Conservation (phyloP, 2,329 filamentous ascomycete genomes). For the Aspergillus felis region DNA sequence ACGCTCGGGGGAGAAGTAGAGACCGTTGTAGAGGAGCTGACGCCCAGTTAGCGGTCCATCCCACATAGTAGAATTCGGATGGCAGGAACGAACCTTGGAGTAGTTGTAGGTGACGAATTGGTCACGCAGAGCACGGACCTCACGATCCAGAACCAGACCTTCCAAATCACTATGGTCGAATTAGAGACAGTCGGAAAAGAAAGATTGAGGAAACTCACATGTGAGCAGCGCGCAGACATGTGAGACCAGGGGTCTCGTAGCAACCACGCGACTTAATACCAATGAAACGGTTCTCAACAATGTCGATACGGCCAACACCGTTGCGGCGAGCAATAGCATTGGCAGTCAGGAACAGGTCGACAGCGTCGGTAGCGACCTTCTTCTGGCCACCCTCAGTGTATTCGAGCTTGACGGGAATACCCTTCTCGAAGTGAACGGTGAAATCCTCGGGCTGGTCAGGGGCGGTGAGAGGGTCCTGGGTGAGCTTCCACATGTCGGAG, state of each 20-base stretch:
- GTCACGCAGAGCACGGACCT: slow-evolving; percentile 66
- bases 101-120: slow-evolving; percentile 66
- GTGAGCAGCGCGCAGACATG: slow-evolving; percentile 31
- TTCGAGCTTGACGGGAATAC: slow-evolving; percentile 66
- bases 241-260: slow-evolving; percentile 57
- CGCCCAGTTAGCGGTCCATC: neutral
- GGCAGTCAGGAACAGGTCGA: slow-evolving; percentile 67
- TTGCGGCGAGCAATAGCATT: slow-evolving; percentile 69
- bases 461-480: slow-evolving; percentile 63
- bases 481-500: slow-evolving; percentile 72
- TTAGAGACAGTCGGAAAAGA: slow-evolving; percentile 2
- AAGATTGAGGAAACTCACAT: slow-evolving; percentile 24
- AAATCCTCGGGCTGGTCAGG: slow-evolving; percentile 69
- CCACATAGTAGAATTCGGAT: slow-evolving; percentile 45
- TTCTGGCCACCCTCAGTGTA: slow-evolving; percentile 45
- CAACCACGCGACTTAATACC: slow-evolving; percentile 77
- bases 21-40: slow-evolving; percentile 6
- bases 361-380: slow-evolving; percentile 62
- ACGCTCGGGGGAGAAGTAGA: slow-evolving; percentile 66
- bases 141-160: slow-evolving; percentile 64
- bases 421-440: slow-evolving; percentile 68
- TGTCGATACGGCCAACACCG: slow-evolving; percentile 77
- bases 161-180: slow-evolving; percentile 18
- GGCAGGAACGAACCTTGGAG: slow-evolving; percentile 51
- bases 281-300: slow-evolving; percentile 77